Evolutionary conservation across 805 yeast species (phyloP).

Genomic region (Starmerella ratchasimensis): DNA sequence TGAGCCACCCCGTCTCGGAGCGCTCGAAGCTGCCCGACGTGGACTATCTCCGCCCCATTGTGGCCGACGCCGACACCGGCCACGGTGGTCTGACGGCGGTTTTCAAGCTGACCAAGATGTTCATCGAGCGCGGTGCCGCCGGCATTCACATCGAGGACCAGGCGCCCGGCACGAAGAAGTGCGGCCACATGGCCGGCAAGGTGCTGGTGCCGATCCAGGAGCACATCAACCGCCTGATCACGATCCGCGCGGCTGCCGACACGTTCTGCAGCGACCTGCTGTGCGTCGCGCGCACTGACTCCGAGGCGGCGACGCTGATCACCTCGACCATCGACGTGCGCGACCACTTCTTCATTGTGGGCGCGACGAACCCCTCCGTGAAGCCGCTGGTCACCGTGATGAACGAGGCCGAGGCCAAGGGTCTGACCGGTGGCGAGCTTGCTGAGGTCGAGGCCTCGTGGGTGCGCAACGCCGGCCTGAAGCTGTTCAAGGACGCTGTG

Average conservation of each 20-base stretch:
- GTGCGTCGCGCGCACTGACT: conserved; percentile 89
- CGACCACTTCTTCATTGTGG: conserved; percentile 85
- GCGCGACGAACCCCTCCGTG: conserved; percentile 74
- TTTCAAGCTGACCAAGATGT: conserved; percentile 86
- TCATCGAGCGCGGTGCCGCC: conserved; percentile 96
- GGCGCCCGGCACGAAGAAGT: conserved; percentile 96
- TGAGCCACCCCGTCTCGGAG: conserved; percentile 43
- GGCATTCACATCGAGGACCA: conserved; percentile 98
- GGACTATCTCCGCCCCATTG: conserved; percentile 85
- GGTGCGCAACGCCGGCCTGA: conserved; percentile 69
- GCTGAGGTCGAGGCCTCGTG: conserved; percentile 68
- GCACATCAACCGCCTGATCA: conserved; percentile 86
- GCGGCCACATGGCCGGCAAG: conserved; percentile 99
- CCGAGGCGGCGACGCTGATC: conserved; percentile 92
- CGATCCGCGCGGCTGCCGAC: conserved; percentile 91
- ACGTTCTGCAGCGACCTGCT: conserved; percentile 76
- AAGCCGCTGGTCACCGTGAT: conserved; percentile 62
- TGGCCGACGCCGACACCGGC: conserved; percentile 98
- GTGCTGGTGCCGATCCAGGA: conserved; percentile 95
- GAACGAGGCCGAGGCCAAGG: conserved; percentile 67
- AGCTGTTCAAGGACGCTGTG: conserved; percentile 84
- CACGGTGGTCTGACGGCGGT: conserved; percentile 98
- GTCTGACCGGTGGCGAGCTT: conserved; percentile 57
- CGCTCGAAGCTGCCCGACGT: conserved; percentile 58
- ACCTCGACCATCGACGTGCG: conserved; percentile 89